These are phyloP conservation scores for Pseudogymnoascus sp. DNA, from an alignment of 2,329 filamentous ascomycete genomes.

Conservation along the genomic window DNA sequence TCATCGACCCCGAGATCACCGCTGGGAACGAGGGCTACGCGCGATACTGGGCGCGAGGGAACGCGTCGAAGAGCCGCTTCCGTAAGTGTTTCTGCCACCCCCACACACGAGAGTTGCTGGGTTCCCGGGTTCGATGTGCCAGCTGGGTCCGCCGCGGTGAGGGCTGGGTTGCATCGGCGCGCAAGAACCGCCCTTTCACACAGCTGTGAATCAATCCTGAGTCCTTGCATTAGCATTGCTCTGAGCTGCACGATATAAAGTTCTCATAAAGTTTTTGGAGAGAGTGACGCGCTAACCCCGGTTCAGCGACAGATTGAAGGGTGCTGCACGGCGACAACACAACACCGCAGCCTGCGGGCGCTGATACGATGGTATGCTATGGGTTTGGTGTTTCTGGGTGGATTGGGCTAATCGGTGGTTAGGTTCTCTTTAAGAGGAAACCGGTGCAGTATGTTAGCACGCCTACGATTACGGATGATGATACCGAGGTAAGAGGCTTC, in stretches of 20 bases:
- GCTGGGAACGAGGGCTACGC: background rate
- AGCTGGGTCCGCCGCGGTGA: background rate
- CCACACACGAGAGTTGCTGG: background rate
- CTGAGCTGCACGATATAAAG: background rate
- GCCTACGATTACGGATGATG: constrained; percentile 69
- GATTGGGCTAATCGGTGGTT: constrained; percentile 5
- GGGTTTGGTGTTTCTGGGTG: constrained; percentile 8
- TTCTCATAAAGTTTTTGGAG: constrained; percentile 1
- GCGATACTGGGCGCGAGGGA: background rate
- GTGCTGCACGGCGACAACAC: background rate
- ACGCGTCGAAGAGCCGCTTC: background rate
- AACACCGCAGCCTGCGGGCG: background rate
- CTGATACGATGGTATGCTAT: background rate
- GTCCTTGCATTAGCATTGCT: background rate
- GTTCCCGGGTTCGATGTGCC: background rate
- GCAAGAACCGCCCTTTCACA: background rate
- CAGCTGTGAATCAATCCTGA: background rate
- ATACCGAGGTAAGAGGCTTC: constrained; percentile 61
- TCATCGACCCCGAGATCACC: background rate
- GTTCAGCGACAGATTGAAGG: background rate
- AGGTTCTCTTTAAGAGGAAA: constrained; percentile 97
- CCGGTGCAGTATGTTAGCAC: constrained; percentile 74
- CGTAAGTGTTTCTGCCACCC: background rate
- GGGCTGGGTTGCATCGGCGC: background rate
- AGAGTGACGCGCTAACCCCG: background rate